Conservation (phyloP, 2,329 filamentous ascomycete genomes). For the Phyllosticta citribraziliensis region DNA sequence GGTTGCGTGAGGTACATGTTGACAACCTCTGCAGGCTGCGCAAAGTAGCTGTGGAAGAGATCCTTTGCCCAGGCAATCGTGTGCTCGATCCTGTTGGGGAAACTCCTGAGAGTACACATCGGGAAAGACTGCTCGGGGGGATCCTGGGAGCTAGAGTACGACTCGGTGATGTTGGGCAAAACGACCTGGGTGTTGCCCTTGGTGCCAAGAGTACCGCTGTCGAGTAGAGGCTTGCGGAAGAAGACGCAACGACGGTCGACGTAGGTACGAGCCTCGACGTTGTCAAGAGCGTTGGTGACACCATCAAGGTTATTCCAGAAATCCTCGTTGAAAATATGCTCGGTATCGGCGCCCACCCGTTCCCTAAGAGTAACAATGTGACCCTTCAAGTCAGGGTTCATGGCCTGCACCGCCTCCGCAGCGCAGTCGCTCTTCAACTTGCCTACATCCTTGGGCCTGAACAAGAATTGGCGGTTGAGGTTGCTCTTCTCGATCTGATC, state of each 20-base stretch:
- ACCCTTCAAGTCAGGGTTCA: constrained; percentile 87
- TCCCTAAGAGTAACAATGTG: constrained; percentile 83
- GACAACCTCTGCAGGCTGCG: constrained; percentile 85
- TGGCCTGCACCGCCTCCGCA: constrained; percentile 75
- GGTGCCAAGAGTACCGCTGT: constrained; percentile 95
- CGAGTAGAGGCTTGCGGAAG: constrained; percentile 92
- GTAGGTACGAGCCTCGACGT: constrained; percentile 92
- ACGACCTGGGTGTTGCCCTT: constrained; percentile 98
- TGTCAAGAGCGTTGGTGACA: constrained; percentile 95
- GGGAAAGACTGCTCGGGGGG: constrained; percentile 98
- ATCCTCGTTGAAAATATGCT: constrained; percentile 84
- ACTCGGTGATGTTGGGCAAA: constrained; percentile 83
- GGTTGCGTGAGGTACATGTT: constrained; percentile 89
- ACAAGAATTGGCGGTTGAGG: constrained; percentile 92
- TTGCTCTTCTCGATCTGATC: constrained; percentile 99
- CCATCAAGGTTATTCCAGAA: constrained; percentile 86
- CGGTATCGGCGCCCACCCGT: constrained; percentile 82
- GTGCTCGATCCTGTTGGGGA: constrained; percentile 97
- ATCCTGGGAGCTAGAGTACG: constrained; percentile 94
- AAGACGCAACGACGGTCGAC: constrained; percentile 95
- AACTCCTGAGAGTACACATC: constrained; percentile 95
- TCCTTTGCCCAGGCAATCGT: constrained; percentile 98
- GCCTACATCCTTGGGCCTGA: constrained; percentile 87
- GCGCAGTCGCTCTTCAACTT: constrained; percentile 95
- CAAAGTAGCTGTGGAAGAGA: constrained; percentile 87